Base-by-base conservation (phyloP, 805 yeast species). In the Zygosaccharomyces lentus region DNA sequence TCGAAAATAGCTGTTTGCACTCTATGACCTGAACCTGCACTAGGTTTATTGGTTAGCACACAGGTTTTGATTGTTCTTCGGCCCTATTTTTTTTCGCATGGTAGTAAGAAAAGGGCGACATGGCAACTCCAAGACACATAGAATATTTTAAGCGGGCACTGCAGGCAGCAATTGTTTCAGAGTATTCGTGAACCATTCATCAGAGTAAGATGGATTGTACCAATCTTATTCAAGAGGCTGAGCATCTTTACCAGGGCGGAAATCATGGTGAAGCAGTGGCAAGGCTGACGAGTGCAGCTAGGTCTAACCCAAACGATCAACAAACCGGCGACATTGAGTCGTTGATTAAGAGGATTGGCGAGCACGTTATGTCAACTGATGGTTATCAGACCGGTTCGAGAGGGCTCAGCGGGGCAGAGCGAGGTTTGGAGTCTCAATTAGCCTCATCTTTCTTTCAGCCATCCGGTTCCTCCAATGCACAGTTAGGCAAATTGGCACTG, bases 401-500 rank as follows among this genome's bases (percentile, higher is more conserved):
- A 34, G 56, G 49, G 13, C 45, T 52, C 31, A 59, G 61, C 12
- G 53, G 54, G 16, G 43, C 52, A 16, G 45, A 59, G 27, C 27
- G 41, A 38, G 34, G 41, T 2, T 46, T 61, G 51, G 53, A 45
- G 36, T 50, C 61, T 2, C 37, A 61, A 44, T 45, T 49, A 42
- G 32, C 56, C 5, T 51, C 37, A 24, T 53, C 52, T 24, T 38
- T 38, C 23, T 38, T 38, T 16, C 24, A 17, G 23, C 41, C 41
- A 16, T 55, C 56, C 36, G 63, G 64, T 1, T 52, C 57, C 19
- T 45, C 58, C 4, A 58, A 56, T 32, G 45, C 63, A 1, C 66
- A 62, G 40, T 40, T 62, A 24, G 65, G 66, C 6, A 62, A 62
- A 40, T 42, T 62, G 47, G 65, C 66, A 7, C 45, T 62, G 27